A percentile compares a stretch with the other conserved stretches of the same genome.
These are phyloP conservation scores for Garcia nutans DNA, from an alignment of 345 rosid genomes.

Conservation along the genomic window DNA sequence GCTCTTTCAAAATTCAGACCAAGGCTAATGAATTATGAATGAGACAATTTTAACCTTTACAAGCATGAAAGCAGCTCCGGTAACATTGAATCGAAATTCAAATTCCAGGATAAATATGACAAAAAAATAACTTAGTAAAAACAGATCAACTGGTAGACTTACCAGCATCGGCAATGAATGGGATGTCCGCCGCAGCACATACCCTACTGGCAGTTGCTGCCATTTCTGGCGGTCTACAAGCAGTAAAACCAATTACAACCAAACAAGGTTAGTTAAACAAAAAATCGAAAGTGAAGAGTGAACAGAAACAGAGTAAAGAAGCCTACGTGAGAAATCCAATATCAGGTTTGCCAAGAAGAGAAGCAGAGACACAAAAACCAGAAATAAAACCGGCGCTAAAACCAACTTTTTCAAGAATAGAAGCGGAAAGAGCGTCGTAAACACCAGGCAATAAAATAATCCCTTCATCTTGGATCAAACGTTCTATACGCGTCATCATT, in stretches of 20 bases:
- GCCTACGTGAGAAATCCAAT: constrained; percentile 50
- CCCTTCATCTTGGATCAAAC: constrained; percentile 51
- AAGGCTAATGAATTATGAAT: too few relatives aligned
- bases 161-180: constrained; percentile 49
- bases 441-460: constrained; percentile 47
- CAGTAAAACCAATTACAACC: background rate
- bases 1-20: too few relatives aligned
- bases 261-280: background rate
- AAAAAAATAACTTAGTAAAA: too few relatives aligned
- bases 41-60: too few relatives aligned
- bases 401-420: constrained; percentile 46
- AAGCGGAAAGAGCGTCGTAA: constrained; percentile 55
- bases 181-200: constrained; percentile 43
- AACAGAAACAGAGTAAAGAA: background rate
- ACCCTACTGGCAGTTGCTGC: constrained; percentile 45
- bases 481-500: constrained; percentile 48
- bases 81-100: too few relatives aligned
- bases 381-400: constrained; percentile 50
- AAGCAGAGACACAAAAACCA: constrained; percentile 53
- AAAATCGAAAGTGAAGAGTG: background rate
- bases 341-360: constrained; percentile 51
- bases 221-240: constrained; percentile 48
- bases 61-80: too few relatives aligned
- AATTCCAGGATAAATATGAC: too few relatives aligned
- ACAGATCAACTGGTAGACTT: background rate